A percentile compares a stretch with the other conserved stretches of the same genome.
Conservation (phyloP, 1,284 basidiomycete species). For the Boletus smithii region DNA sequence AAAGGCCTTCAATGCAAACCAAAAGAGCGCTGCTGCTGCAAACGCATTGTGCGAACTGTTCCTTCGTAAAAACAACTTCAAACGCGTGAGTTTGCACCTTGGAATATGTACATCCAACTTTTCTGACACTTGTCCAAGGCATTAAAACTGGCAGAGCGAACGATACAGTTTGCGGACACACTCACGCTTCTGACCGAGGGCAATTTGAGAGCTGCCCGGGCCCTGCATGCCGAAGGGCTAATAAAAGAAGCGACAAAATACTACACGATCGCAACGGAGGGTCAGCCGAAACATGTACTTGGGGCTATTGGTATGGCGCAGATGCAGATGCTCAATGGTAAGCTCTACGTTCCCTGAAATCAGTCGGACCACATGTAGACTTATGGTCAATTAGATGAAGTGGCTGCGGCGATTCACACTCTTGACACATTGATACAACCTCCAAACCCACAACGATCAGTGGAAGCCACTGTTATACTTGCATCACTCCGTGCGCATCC, state of each 20-base stretch:
- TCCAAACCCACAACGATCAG: constrained; percentile 57
- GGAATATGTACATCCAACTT: neutral
- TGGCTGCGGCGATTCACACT: constrained; percentile 79
- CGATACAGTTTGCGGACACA: constrained; percentile 89
- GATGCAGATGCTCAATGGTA: constrained; percentile 79
- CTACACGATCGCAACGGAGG: constrained; percentile 73
- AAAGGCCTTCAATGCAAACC: constrained; percentile 72
- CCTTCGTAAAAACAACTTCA: constrained; percentile 60
- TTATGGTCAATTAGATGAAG: constrained; percentile 52
- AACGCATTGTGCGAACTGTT: constrained; percentile 77
- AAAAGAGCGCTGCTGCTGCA: constrained; percentile 72
- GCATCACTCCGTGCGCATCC: constrained; percentile 82
- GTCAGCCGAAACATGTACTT: constrained; percentile 70
- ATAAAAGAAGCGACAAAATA: constrained; percentile 64
- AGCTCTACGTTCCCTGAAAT: constrained; percentile 15
- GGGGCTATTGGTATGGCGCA: constrained; percentile 85
- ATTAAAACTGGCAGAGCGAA: constrained; percentile 86
- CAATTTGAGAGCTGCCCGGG: constrained; percentile 74
- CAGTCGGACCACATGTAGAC: neutral
- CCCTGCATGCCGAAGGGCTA: constrained; percentile 69
- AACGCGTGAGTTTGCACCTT: constrained; percentile 38
- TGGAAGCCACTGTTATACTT: constrained; percentile 85
- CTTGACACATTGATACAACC: constrained; percentile 77
- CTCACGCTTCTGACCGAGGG: constrained; percentile 76
- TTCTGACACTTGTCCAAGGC: constrained; percentile 47